Evolutionary conservation across 2,329 filamentous ascomycete species (phyloP), one percentile per base, ranked within the genome.

Genomic region (Tolypocladium capitatum): DNA sequence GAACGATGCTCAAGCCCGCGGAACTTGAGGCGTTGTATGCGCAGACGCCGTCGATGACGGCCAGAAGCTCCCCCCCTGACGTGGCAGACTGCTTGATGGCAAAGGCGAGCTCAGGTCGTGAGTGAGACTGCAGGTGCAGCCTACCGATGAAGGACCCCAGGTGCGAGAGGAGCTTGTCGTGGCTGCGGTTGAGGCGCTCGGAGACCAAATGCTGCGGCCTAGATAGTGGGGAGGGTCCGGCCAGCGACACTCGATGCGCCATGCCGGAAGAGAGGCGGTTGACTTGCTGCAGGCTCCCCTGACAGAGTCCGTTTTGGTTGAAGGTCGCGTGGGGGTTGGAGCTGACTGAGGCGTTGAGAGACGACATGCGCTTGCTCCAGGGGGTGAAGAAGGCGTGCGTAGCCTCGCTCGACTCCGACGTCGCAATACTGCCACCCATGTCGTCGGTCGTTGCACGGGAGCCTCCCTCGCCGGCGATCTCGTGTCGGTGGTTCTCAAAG

Each of bases 61-160:
- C 75, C 45, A 96, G 72, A 44, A 97, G 74, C 54, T 84, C 80
- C 43, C 83, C 83, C 53, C 90, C 94, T 3, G 90, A 89, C 8
- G 80, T 75, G 10, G 90, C 86, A 9, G 90, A 87, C 61, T 91
- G 83, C 60, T 86, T 83, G 43, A 94, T 91, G 16, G 86, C 89
- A 11, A 82, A 69, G 31, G 89, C 80, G 44, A 97, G 74, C 62
- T 95, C 89, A 1, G 84, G 80, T 9, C 88, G 84, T 8, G 89
- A 92, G 52, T 92, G 84, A n/a, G 90, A 92, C 62, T 96, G 89
- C 51, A 96, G 73, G 64, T 96, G 88, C 48, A 96, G 75, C 34
- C 80, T 75, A 16, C 92, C 92, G 61, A 97, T 91, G 63, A 97
- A 95, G 5, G 88, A 94, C 45, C 87, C 91, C 46, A 98, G 78